phyloP scores from a whole-genome alignment of 2,329 filamentous ascomycete genomes.

The Ilyonectria sp. region DNA sequence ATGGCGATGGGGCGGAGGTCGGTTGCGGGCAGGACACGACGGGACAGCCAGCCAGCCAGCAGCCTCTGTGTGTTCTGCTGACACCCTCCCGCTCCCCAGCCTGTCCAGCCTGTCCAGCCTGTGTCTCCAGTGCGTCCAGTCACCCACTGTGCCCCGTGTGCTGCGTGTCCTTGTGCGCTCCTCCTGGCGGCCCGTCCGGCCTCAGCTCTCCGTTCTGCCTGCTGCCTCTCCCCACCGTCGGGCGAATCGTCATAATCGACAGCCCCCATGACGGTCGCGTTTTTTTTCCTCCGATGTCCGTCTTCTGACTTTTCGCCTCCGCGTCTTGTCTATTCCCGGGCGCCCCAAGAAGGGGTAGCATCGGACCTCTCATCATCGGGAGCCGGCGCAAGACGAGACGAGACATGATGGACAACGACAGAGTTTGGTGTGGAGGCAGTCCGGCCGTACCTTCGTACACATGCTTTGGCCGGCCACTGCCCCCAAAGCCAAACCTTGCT shows the following conservation, averaged over 20 bases:
- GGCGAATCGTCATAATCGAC: conserved; percentile 47
- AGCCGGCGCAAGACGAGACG: conserved; percentile 31
- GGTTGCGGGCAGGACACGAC: conserved; percentile 13
- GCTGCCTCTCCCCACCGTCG: conserved; percentile 39
- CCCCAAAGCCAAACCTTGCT: conserved; percentile 45
- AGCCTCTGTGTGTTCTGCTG: conserved; percentile 45
- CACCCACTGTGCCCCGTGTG: conserved; percentile 25
- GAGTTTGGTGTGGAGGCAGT: conserved; percentile 39
- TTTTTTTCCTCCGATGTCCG: conserved; percentile 24
- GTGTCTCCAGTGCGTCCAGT: background rate
- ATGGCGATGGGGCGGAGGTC: conserved; percentile 33
- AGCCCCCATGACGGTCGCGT: conserved; percentile 45
- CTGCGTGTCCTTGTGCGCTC: conserved; percentile 37
- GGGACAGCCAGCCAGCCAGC: background rate
- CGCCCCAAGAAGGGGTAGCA: conserved; percentile 30
- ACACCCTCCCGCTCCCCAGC: conserved; percentile 38
- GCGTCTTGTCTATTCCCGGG: conserved; percentile 31
- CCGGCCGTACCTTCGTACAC: conserved; percentile 15
- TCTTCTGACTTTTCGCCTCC: conserved; percentile 43
- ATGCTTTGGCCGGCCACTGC: conserved; percentile 32
- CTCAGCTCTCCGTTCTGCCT: conserved; percentile 34
- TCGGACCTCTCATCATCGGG: conserved; percentile 34
- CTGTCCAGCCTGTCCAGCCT: conserved; percentile 10
- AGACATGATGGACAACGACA: conserved; percentile 33
- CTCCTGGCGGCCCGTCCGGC: conserved; percentile 22